Base-by-base conservation (phyloP, 345 rosid species). In the Orychophragmus violaceus region DNA sequence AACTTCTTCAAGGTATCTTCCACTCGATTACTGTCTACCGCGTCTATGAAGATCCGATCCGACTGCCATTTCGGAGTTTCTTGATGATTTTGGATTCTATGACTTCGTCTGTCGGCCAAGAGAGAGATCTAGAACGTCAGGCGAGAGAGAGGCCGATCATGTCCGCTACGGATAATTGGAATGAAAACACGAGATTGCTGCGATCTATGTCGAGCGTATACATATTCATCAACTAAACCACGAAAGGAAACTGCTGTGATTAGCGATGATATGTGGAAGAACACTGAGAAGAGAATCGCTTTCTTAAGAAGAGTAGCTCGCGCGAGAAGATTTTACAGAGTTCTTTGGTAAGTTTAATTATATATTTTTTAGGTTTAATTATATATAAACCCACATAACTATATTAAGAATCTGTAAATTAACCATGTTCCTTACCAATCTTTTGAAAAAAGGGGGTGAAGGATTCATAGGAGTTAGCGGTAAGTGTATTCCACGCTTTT, bases 391-490 rank as follows among this genome's bases (percentile, higher is more conserved):
- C n/a, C n/a, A n/a, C n/a, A n/a, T n/a, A n/a, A n/a, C n/a, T n/a
- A n/a, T n/a, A n/a, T n/a, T n/a, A n/a, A n/a, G n/a, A 23, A 23
- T 3, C 24, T 3, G 3, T 2, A 23, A 23, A 23, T 3, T 23
- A 23, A 23, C 24, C 3, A 1, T 23, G 2, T 23, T 2, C 2
- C 2, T 23, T 23, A 2, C 2, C 24, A 23, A 3, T 1, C 2
- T 2, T 23, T 23, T 23, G 24, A 23, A 58, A 39, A 24, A 33
- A 16, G 89, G 95, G 98, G 60, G 89, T 92, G 96, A 75, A 70
- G 82, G 84, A 92, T 72, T 85, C 93, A 6, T 83, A 84, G 84
- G 98, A 92, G 70, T 92, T 92, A 5, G 92, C 96, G 8, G 88
- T 82, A 18, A 80, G 95, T 33, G 82, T 86, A 48, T 89, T 87